Evolutionary conservation across 805 yeast genomes (phyloP).

Genomic region (Lipomyces starkeyi): DNA sequence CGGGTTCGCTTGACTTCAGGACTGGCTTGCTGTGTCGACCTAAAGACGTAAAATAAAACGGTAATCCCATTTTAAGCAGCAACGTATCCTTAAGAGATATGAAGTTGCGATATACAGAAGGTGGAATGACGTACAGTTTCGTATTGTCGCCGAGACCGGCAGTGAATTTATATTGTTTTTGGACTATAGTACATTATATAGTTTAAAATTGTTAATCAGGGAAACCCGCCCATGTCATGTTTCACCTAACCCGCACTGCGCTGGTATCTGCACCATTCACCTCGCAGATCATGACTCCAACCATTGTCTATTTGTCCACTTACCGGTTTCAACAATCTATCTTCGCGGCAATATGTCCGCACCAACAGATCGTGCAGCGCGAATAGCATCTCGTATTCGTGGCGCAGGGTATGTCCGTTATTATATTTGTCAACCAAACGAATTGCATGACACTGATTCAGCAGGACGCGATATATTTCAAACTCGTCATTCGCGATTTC

Average conservation of each 20-base stretch:
- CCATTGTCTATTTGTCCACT: no score
- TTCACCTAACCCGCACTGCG: no score
- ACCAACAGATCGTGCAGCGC: conserved; percentile 5
- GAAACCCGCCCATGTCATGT: no score
- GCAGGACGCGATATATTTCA: conserved; percentile 21
- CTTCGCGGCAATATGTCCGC: not conserved
- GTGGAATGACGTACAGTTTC: no score
- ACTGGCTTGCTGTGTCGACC: not conserved
- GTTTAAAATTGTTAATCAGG: no score
- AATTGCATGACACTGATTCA: not conserved
- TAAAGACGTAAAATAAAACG: not conserved
- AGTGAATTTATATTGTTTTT: no score
- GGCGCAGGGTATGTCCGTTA: conserved; percentile 21
- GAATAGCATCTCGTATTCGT: conserved; percentile 20
- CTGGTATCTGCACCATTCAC: no score
- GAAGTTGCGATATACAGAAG: not conserved
- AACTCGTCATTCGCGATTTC: conserved; percentile 20
- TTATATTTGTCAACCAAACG: not conserved
- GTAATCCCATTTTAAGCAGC: not conserved
- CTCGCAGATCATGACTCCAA: no score
- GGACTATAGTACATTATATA: no score
- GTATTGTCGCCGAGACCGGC: no score
- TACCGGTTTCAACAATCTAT: not conserved
- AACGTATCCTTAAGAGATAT: not conserved
- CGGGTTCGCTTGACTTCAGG: not conserved